phyloP scores from a whole-genome alignment of 78 protist genomes.

The Corallochytrium limacisporum region DNA sequence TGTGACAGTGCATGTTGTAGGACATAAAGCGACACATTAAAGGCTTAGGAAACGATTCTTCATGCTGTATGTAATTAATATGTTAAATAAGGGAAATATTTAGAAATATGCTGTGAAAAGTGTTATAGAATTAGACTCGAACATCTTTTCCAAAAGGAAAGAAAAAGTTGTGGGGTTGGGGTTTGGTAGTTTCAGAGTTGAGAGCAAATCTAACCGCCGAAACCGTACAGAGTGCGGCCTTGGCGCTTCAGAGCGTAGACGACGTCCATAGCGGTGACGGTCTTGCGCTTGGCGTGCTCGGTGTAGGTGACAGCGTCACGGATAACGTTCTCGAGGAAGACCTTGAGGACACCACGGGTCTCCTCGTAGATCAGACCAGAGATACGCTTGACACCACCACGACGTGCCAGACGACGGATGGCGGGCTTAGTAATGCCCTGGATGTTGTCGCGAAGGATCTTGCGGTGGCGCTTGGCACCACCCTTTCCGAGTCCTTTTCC shows the following conservation, averaged over 20 bases:
- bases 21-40: too few species aligned
- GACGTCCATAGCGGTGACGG: constrained; percentile 92
- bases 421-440: constrained; percentile 94
- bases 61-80: too few species aligned
- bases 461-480: constrained; percentile 91
- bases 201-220: constrained; percentile 58
- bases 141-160: too few species aligned
- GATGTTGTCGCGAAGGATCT: constrained; percentile 82
- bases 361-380: constrained; percentile 89
- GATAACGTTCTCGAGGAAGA: constrained; percentile 69
- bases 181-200: too few species aligned
- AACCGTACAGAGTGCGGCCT: constrained; percentile 91
- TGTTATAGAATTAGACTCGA: too few species aligned
- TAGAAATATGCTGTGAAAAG: too few species aligned
- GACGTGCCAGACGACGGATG: constrained; percentile 84
- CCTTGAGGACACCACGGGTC: constrained; percentile 77
- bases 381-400: constrained; percentile 93
- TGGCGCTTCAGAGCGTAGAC: constrained; percentile 91
- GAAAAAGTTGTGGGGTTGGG: too few species aligned
- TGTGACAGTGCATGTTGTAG: too few species aligned
- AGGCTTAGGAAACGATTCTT: too few species aligned
- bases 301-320: constrained; percentile 90
- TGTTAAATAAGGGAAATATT: too few species aligned
- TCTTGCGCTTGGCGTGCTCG: constrained; percentile 85
- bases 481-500: constrained; percentile 95